Base-by-base conservation (phyloP, 2,329 filamentous ascomycete genomes). In the Tolypocladium endophyticum region DNA sequence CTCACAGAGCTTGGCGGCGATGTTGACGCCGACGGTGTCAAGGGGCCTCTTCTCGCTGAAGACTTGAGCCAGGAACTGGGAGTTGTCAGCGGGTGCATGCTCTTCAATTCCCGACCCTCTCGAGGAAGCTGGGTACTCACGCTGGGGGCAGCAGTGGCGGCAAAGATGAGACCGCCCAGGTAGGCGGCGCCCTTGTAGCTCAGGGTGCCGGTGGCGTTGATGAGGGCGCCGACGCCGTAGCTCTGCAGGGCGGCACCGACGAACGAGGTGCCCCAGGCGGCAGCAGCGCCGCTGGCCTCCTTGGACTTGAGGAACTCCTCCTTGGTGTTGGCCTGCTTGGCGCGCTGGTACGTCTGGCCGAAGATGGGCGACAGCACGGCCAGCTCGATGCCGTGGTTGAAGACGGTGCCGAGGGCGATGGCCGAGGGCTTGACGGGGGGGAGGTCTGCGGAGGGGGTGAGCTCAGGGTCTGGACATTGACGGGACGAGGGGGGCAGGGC, bases 161-260 rank as follows among this genome's bases (percentile, higher is more conserved):
- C 83, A 83, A 97, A 97, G 81, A 97, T 89, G 73, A 97, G 80
- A 62, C 83, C 83, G 67, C 94, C 94, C 62, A 97, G 82, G 80
- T 97, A 97, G 60, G 93, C 91, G 64, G 94, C 92, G 68, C 94
- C 94, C 85, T 96, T 97, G 83, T 97, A 97, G 79, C 85, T 92
- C 64, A 97, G 82, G 59, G 93, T 97, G 66, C 91, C 92, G 50
- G 93, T 97, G 66, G 92, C 92, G 76, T 97, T 97, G 82, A 93
- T 89, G 66, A 96, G 80, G 63, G 92, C 92, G 67, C 87, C 92
- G 64, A 96, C 88, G 72, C 91, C 92, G 72, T 96, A 96, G 63
- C 88, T 85, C 81, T 96, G 92, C 62, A 97, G 77, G 61, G 88
- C 91, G 60, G 91, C 94, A 73, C 94, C 94, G 72, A 92, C 80